Evolutionary conservation across 768 basidiomycete genomes (phyloP).

Genomic region (Suillus luteus): DNA sequence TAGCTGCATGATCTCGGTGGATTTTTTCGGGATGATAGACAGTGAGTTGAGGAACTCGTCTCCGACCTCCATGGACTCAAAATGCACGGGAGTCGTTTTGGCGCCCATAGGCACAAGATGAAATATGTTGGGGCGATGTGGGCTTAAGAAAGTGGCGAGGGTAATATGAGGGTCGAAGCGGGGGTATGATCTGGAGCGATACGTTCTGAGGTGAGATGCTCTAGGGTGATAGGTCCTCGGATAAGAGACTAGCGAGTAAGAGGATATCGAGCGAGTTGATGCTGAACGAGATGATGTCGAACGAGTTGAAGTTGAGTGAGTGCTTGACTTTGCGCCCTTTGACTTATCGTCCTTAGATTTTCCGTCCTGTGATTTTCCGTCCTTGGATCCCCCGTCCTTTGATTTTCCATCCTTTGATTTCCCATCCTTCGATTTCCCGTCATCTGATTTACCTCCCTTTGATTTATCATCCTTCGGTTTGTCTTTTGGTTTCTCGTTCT

Average conservation of each 20-base stretch:
- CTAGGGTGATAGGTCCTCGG: neutral
- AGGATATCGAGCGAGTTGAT: neutral
- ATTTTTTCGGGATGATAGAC: neutral
- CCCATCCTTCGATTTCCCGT: too few species aligned
- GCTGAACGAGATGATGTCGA: neutral
- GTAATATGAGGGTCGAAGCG: slow-evolving; percentile 3
- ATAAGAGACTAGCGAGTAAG: neutral
- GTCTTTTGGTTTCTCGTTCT: neutral
- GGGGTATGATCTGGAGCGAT: slow-evolving; percentile 3
- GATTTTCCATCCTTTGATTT: neutral
- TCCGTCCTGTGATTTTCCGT: neutral
- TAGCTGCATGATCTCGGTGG: neutral
- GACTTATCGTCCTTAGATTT: neutral
- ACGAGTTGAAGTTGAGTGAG: neutral
- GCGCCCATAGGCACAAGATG: neutral
- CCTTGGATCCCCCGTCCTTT: neutral
- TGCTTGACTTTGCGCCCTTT: neutral
- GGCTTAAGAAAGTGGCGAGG: neutral
- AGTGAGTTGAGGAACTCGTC: neutral
- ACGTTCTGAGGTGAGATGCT: neutral
- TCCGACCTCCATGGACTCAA: slow-evolving; percentile 7
- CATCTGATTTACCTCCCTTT: too few species aligned
- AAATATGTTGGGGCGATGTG: neutral
- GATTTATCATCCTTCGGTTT: too few species aligned
- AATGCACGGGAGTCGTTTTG: neutral